Conservation (phyloP, 192 early-diverging fungal genomes). For the Mortierella alpina region DNA sequence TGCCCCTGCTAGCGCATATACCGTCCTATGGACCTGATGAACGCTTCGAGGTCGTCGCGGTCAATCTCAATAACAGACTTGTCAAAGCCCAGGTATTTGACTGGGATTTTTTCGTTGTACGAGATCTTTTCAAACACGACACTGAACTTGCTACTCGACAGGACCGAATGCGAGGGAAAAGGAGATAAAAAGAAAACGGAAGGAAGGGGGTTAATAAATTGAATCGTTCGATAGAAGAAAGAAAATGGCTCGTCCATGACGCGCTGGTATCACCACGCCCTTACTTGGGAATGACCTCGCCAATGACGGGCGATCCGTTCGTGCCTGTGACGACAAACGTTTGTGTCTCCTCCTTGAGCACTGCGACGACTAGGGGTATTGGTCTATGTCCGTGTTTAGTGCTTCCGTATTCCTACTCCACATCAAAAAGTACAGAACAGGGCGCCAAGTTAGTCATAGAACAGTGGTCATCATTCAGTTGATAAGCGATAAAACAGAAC, state of each 20-base stretch:
- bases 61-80: slow-evolving; percentile 82
- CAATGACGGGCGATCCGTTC: slow-evolving; percentile 60
- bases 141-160: slow-evolving; percentile 75
- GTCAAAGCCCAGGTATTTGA: slow-evolving; percentile 86
- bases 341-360: slow-evolving; percentile 69
- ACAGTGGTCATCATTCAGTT: not conserved
- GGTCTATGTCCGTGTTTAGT: slow-evolving; percentile 51
- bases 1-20: slow-evolving; percentile 45
- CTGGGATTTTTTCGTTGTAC: slow-evolving; percentile 67
- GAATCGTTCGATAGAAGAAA: not conserved
- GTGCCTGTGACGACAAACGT: slow-evolving; percentile 80
- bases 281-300: slow-evolving; percentile 64
- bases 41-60: slow-evolving; percentile 74
- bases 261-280: slow-evolving; percentile 1
- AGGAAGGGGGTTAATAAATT: slow-evolving; percentile 3
- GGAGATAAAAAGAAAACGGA: not conserved
- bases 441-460: not conserved
- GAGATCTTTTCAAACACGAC: slow-evolving; percentile 86
- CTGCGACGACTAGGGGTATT: slow-evolving; percentile 84
- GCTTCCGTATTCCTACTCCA: slow-evolving; percentile 73
- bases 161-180: not conserved
- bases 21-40: slow-evolving; percentile 67
- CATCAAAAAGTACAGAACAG: not conserved
- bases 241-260: not conserved
- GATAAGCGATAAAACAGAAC: not conserved